Conservation (phyloP, 164 flowering plant species). For the Tinospora cordifolia region DNA sequence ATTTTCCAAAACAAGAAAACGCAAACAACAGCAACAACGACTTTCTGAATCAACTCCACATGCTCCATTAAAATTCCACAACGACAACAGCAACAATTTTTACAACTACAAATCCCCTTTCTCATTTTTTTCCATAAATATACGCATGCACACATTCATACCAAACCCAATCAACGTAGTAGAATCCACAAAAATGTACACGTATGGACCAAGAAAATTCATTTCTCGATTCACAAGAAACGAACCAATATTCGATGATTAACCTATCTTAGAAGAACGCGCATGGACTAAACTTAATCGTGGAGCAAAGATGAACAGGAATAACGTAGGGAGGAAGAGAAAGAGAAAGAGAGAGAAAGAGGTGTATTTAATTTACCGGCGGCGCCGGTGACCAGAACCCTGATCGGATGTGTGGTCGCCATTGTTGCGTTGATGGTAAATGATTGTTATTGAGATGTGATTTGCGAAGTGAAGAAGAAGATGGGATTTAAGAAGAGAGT, state of each 20-base stretch:
- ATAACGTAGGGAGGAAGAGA: neutral
- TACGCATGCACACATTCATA: neutral
- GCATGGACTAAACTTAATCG: neutral
- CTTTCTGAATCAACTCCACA: conserved; percentile 28
- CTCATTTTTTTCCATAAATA: neutral
- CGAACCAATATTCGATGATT: neutral
- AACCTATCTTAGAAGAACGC: neutral
- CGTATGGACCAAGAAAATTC: neutral
- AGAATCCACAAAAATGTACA: neutral
- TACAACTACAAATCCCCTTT: neutral
- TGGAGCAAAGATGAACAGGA: neutral
- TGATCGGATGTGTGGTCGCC: conserved; percentile 17
- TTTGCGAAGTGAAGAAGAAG: neutral
- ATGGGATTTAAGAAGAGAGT: neutral
- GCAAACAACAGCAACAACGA: conserved; percentile 31
- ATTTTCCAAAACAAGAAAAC: conserved; percentile 38
- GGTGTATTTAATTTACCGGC: conserved; percentile 18
- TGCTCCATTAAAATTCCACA: too few species aligned
- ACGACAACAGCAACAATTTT: neutral
- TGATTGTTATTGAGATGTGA: neutral
- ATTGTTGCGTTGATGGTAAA: conserved; percentile 13
- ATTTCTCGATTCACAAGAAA: neutral
- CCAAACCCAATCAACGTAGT: neutral
- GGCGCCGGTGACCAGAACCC: conserved; percentile 34
- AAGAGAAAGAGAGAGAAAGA: neutral